Base-by-base conservation (phyloP, 352 stramenopile genomes). In the Phytophthora europaea region DNA sequence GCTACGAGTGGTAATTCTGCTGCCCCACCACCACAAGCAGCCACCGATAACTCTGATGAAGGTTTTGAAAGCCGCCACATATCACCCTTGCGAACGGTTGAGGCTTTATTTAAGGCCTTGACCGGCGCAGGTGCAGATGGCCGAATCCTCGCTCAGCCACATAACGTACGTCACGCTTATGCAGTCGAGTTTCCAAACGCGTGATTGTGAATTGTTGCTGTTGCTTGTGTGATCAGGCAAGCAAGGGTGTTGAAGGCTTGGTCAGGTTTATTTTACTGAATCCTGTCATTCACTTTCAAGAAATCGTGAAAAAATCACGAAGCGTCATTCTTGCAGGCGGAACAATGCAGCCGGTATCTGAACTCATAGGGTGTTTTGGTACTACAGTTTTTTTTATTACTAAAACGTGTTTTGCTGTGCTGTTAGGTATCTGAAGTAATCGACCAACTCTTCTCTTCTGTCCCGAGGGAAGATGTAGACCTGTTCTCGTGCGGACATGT, bases 401-500 rank as follows among this genome's bases (percentile, higher is more conserved):
- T 65, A 54, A 65, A n/a, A 22, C 65, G 66, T 61, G 40, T 28
- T 63, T 22, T 3, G 13, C 23, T 22, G 52, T 61, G 16, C 4
- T 58, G 15, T 3, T 28, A 96, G 90, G 82, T 98, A 83, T 89
- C 89, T 47, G 78, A 97, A 98, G 89, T 99, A n/a, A 90, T 98
- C 51, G 85, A 90, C 38, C 93, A 99, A 67, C 84, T 99, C 2
- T 98, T 99, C 61, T 87, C 93, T 20, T 81, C 81, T 9, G 60
- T 98, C 0, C 76, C 85, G n/a, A 65, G 58, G 28, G 69, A 84
- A 45, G 62, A 81, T 2, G 88, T 99, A n/a, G 91, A 97, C 63
- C 76, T 98, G 2, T 99, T 99, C 80, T 98, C 97, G 1, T 99
- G 98, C 68, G 97, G 96, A n/a, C 98, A 99, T 78, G 98, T 99